Evolutionary conservation across 495 filamentous ascomycete genomes (phyloP), one percentile per base, ranked within the genome.

Genomic region (Penicillium parvum): DNA sequence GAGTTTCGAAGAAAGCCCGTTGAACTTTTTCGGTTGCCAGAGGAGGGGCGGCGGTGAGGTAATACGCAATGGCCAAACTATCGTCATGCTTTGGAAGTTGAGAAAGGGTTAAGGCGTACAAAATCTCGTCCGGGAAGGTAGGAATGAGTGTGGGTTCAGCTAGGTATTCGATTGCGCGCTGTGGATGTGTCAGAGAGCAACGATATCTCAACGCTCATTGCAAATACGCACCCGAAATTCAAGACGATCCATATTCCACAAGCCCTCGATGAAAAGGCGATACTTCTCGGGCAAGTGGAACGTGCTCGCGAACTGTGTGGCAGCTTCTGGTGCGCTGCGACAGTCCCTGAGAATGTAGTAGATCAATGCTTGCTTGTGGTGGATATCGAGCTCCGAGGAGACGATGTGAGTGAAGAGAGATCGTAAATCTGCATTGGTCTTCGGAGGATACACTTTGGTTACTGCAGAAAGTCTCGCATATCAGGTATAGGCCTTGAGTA

Each of bases 291-390:
- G 85, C 11, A 82, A 61, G 48, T 81, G 76, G 14, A 77, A 81
- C 18, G 61, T 54, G 27, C 72, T 66, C 20, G 83, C 77, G 49
- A 79, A 78, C 6, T 68, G 63, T 3, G 64, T 57, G 2, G 75
- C 66, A 16, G 71, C 55, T 30, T 75, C 70, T n/a, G 63, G 66
- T 5, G 73, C 53, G 28, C 71, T 68, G 52, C 81, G 81, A 61
- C 80, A 75, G 59, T 90, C 85, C 52, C 85, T 83, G 9, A 90
- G 75, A 41, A 92, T 66, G 65, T 92, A 92, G 66, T 83, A 90
- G 40, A 92, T 67, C 32, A 89, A 72, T 8, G 85, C 84, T 52
- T 86, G 78, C 61, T 89, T 87, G 57, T 87, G 79, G 62, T 85
- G 82, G 32, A 79, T 66, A 17, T 83, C 75, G 36, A 80, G 71